phyloP scores from a whole-genome alignment of 31 red algal species.

The Odonthalia washingtoniensis region DNA sequence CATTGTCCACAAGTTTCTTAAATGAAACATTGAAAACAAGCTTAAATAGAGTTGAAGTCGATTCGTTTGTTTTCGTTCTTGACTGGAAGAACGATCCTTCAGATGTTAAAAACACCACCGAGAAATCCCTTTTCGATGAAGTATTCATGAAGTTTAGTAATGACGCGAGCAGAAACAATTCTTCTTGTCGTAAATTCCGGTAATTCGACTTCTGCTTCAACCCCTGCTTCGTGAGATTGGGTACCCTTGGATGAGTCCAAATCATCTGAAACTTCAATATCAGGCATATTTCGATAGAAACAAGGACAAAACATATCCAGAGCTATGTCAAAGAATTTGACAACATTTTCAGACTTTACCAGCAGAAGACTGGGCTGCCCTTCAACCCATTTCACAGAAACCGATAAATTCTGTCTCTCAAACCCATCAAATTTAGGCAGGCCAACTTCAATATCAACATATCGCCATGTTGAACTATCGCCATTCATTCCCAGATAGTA shows the following conservation, averaged over 20 bases:
- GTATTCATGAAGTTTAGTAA: background rate
- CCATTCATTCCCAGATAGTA: slow-evolving; percentile 1
- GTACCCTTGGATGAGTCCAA: too few species aligned
- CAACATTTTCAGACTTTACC: slow-evolving; percentile 59
- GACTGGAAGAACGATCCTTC: slow-evolving; percentile 44
- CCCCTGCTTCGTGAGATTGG: background rate
- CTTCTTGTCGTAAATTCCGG: background rate
- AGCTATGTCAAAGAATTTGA: slow-evolving; percentile 76
- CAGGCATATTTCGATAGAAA: slow-evolving; percentile 63
- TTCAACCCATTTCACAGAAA: slow-evolving; percentile 56
- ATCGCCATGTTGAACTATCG: slow-evolving; percentile 30
- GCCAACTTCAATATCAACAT: slow-evolving; percentile 61
- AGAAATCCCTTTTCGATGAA: too few species aligned
- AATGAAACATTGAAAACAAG: slow-evolving; percentile 38
- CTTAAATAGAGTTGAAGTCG: background rate
- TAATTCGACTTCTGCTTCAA: background rate
- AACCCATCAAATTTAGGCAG: slow-evolving; percentile 51
- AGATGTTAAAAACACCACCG: slow-evolving; percentile 49
- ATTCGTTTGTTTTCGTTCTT: slow-evolving; percentile 8
- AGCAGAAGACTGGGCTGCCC: slow-evolving; percentile 46
- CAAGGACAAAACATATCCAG: slow-evolving; percentile 71
- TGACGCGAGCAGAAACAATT: slow-evolving; percentile 17
- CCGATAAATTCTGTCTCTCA: slow-evolving; percentile 43
- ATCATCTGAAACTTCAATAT: background rate
- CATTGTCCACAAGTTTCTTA: background rate